phyloP scores from a whole-genome alignment of 2,329 filamentous ascomycete species.

The Xylaria sp. region DNA sequence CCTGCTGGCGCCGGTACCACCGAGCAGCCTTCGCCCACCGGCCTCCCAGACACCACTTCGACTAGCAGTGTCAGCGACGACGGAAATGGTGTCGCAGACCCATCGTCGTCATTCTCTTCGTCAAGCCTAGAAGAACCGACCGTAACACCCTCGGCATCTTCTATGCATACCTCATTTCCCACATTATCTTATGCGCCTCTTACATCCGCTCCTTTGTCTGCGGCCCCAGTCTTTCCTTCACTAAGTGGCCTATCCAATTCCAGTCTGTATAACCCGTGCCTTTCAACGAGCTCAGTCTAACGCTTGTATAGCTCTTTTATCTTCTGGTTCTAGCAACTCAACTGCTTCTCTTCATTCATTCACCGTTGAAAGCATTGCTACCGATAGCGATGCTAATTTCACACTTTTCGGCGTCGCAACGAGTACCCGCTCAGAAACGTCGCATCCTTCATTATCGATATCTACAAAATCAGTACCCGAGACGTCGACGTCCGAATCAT shows the following conservation, averaged over 20 bases:
- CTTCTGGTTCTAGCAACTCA: constrained; percentile 39
- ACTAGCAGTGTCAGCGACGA: constrained; percentile 25
- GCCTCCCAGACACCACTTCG: constrained; percentile 50
- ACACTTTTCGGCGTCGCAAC: constrained; percentile 32
- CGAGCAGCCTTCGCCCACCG: constrained; percentile 48
- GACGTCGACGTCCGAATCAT: constrained; percentile 36
- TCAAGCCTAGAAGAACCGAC: constrained; percentile 44
- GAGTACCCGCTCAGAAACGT: constrained; percentile 30
- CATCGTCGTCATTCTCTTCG: constrained; percentile 38
- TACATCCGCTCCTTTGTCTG: constrained; percentile 50
- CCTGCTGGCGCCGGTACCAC: constrained; percentile 52
- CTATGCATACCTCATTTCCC: constrained; percentile 50
- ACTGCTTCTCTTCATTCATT: constrained; percentile 44
- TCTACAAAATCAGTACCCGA: constrained; percentile 23
- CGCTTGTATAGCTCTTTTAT: constrained; percentile 37
- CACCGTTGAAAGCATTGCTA: constrained; percentile 27
- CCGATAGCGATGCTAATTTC: constrained; percentile 34
- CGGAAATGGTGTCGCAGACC: constrained; percentile 42
- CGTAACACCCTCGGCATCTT: constrained; percentile 47
- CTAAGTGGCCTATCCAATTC: constrained; percentile 47
- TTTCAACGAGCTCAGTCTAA: constrained; percentile 17
- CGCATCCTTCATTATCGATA: constrained; percentile 28
- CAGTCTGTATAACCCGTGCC: constrained; percentile 33
- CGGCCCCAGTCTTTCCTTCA: constrained; percentile 46
- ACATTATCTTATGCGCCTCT: constrained; percentile 49